These are phyloP conservation scores for Elongisporangium anandrum DNA, from an alignment of 352 stramenopile species.

Conservation along the genomic window DNA sequence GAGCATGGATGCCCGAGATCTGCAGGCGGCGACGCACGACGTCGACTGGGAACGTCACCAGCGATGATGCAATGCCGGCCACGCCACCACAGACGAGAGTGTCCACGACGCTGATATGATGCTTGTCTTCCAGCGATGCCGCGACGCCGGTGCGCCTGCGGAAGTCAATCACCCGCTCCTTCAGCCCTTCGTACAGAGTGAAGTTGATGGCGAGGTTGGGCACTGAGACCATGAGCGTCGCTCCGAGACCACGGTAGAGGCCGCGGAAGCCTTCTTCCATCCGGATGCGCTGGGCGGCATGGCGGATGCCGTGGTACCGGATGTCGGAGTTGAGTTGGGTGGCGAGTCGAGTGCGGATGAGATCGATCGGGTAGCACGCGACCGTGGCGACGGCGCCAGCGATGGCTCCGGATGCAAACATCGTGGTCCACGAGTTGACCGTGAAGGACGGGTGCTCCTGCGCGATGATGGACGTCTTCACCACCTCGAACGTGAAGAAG, in stretches of 20 bases:
- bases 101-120: constrained; percentile 62
- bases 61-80: constrained; percentile 88
- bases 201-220: constrained; percentile 97
- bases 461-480: constrained; percentile 74
- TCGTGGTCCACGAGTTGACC: constrained; percentile 67
- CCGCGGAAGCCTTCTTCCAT: constrained; percentile 83
- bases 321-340: constrained; percentile 91
- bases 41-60: constrained; percentile 95
- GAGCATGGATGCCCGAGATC: constrained; percentile 88
- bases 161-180: constrained; percentile 85
- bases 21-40: constrained; percentile 93
- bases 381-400: constrained; percentile 74
- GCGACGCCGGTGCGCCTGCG: constrained; percentile 27
- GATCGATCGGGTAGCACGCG: constrained; percentile 95
- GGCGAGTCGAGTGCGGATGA: constrained; percentile 93
- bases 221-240: constrained; percentile 93
- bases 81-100: constrained; percentile 90
- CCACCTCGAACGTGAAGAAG: constrained; percentile 95
- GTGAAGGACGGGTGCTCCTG: constrained; percentile 64
- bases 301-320: constrained; percentile 87
- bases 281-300: constrained; percentile 92
- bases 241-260: constrained; percentile 91
- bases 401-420: constrained; percentile 70
- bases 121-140: constrained; percentile 11
- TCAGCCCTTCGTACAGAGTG: constrained; percentile 93